Percentiles rank a stretch among this genome's conserved stretches.
Evolutionary conservation across 2,329 filamentous ascomycete genomes (phyloP).

Genomic region (Hypoxylon sp.): DNA sequence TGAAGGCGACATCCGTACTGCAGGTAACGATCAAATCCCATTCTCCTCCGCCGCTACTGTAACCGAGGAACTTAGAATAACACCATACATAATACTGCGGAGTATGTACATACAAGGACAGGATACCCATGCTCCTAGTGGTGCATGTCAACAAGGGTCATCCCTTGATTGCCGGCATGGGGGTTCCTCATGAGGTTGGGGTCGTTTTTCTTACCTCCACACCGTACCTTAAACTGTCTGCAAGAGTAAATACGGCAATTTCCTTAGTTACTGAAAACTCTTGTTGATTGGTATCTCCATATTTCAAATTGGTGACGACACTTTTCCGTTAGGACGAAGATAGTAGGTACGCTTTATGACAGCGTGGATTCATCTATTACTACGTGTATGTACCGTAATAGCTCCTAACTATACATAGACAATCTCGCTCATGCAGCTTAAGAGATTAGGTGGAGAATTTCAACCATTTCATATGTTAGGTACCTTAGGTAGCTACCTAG

Average conservation of each 20-base stretch:
- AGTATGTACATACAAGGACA: slow-evolving; percentile 17
- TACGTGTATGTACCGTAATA: not conserved
- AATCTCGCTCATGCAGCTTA: slow-evolving; percentile 21
- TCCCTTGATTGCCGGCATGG: slow-evolving; percentile 39
- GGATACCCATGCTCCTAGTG: slow-evolving; percentile 10
- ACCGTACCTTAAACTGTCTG: slow-evolving; percentile 26
- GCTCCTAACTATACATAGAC: not conserved
- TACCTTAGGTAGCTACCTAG: not conserved
- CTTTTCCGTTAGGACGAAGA: not conserved
- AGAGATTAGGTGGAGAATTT: slow-evolving; percentile 26
- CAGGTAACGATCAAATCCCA: slow-evolving; percentile 21
- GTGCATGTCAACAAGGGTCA: slow-evolving; percentile 37
- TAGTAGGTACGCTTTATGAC: not conserved
- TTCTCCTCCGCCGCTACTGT: slow-evolving; percentile 16
- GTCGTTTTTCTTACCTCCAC: slow-evolving; percentile 33
- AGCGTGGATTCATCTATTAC: not conserved
- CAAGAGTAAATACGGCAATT: slow-evolving; percentile 2
- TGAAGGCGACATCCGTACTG: no score
- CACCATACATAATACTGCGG: slow-evolving; percentile 12
- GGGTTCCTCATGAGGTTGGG: slow-evolving; percentile 26
- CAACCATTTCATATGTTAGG: not conserved
- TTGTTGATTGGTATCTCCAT: not conserved
- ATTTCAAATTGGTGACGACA: not conserved
- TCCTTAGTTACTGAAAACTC: not conserved
- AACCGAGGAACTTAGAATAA: slow-evolving; percentile 12